Percentiles rank a stretch among this genome's conserved stretches.
Evolutionary conservation across 257 asterid species (phyloP).

Genomic region (Nicotiana obtusifolia): DNA sequence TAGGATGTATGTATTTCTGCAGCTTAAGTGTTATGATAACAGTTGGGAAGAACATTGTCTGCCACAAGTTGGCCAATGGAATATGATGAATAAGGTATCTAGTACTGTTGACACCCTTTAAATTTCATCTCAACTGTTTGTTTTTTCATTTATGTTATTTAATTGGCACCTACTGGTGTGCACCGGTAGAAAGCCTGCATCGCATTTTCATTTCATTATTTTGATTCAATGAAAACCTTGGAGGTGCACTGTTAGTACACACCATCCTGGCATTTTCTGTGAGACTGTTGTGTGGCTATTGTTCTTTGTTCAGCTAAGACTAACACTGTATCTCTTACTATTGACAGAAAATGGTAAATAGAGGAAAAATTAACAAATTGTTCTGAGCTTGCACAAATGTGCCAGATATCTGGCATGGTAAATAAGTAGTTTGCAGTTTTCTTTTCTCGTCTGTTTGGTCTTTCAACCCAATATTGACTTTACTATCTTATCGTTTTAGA

Average conservation of each 20-base stretch:
- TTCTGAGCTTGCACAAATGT: too few species aligned
- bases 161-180: not conserved
- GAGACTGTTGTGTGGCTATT: not conserved
- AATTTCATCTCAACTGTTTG: not conserved
- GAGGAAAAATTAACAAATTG: conserved; percentile 72
- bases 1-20: conserved; percentile 10
- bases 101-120: conserved; percentile 5
- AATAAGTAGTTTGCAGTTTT: too few species aligned
- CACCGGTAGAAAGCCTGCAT: not conserved
- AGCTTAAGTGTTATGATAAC: conserved; percentile 88
- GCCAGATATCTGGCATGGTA: too few species aligned
- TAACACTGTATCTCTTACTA: not conserved
- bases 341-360: conserved; percentile 86
- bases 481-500: too few species aligned
- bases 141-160: not conserved
- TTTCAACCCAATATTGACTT: too few species aligned
- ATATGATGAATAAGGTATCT: too few species aligned
- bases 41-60: conserved; percentile 83
- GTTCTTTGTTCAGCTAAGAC: not conserved
- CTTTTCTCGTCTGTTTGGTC: too few species aligned
- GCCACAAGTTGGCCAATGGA: conserved; percentile 39
- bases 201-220: not conserved
- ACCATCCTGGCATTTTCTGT: not conserved
- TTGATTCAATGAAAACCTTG: not conserved
- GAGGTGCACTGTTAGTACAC: not conserved